Base-by-base conservation (phyloP, 2,329 filamentous ascomycete genomes). In the Escovopsis sp. region DNA sequence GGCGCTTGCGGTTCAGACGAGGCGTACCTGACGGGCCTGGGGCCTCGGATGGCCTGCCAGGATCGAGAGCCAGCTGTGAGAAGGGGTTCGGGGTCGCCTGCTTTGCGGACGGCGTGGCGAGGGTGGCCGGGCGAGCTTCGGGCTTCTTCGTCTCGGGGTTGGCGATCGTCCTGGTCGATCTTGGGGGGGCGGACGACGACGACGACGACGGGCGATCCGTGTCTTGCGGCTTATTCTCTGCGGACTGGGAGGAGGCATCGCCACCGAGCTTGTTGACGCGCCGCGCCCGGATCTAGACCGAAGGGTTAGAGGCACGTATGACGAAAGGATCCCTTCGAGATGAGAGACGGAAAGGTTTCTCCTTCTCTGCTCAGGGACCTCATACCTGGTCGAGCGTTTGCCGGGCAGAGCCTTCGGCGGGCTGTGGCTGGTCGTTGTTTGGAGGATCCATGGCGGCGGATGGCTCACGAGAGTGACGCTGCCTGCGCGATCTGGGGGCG, bases 351-450 rank as follows among this genome's bases (percentile, higher is more conserved):
- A n/a, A n/a, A n/a, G n/a, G n/a, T n/a, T n/a, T n/a, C n/a, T n/a
- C n/a, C n/a, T n/a, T n/a, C n/a, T n/a, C n/a, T n/a, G n/a, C n/a
- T n/a, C n/a, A n/a, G n/a, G n/a, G n/a, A n/a, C n/a, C n/a, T n/a
- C 54, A 48, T 51, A 63, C 67, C 62, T 70, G 63, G 40, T 70
- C 68, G 67, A 72, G 72, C 50, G 67, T 70, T 50, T 71, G 66
- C 48, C 66, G 63, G 46, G 72, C 68, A 16, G 69, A 69, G 40
- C 65, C 69, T 46, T 72, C 70, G 33, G 58, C 58, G 45, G 52
- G 47, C 44, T 53, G 54, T 16, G 56, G 52, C 15, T 51, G 56
- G 44, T 60, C 57, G 39, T 64, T 57, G 52, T 60, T 60, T 12
- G 63, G n/a, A n/a, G n/a, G 57, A 43, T 70, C 65, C 66, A 70